Evolutionary conservation across 345 rosid species (phyloP).

Genomic region (Eucalyptus regnans): DNA sequence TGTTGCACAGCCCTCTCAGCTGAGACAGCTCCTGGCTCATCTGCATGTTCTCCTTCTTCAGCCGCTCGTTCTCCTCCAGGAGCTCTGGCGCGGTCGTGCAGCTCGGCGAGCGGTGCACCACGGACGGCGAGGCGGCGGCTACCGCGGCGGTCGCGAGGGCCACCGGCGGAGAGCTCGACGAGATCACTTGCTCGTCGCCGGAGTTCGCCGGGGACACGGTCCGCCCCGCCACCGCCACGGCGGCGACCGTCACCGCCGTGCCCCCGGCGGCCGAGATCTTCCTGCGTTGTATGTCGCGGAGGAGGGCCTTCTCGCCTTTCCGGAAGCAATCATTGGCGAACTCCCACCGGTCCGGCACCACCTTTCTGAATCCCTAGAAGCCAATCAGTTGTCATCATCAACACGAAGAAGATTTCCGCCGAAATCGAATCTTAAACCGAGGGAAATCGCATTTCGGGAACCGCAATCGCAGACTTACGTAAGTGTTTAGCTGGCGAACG

Average conservation of each 20-base stretch:
- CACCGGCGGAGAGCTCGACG: constrained; percentile 56
- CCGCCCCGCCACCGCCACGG: constrained; percentile 5
- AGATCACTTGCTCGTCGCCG: constrained; percentile 69
- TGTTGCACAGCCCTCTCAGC: constrained; percentile 54
- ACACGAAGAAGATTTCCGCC: neutral
- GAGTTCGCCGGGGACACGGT: constrained; percentile 54
- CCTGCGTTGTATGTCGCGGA: constrained; percentile 82
- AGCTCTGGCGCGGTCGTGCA: constrained; percentile 69
- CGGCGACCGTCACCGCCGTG: constrained; percentile 15
- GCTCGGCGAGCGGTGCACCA: constrained; percentile 33
- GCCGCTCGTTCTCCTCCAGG: constrained; percentile 68
- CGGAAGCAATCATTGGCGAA: constrained; percentile 71
- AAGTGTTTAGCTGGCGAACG: constrained; percentile 93
- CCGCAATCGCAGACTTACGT: constrained; percentile 32
- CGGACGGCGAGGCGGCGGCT: constrained; percentile 6
- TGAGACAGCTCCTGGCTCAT: constrained; percentile 60
- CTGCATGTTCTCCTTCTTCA: constrained; percentile 57
- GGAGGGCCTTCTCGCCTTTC: constrained; percentile 66
- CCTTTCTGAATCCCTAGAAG: constrained; percentile 79
- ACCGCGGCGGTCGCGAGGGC: constrained; percentile 29
- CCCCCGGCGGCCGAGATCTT: constrained; percentile 23
- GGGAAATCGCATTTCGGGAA: neutral
- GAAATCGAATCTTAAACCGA: neutral
- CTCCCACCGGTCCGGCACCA: constrained; percentile 96
- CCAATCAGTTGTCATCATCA: neutral